phyloP scores from a whole-genome alignment of 495 filamentous ascomycete species.

The Rostrohypoxylon terebratum region DNA sequence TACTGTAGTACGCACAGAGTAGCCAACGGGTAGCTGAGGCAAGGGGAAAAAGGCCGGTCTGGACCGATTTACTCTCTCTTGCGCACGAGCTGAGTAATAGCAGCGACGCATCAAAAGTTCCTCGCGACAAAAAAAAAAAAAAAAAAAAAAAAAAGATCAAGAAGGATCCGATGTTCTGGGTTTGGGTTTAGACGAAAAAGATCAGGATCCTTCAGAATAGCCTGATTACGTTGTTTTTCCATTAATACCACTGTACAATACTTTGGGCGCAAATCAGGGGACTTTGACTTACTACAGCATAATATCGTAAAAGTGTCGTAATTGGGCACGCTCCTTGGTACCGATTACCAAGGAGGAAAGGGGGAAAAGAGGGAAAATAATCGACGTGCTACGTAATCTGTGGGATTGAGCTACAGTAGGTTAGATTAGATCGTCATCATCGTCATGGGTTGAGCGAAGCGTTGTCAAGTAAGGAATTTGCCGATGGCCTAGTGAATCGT shows the following conservation, averaged over 20 bases:
- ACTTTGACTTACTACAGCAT: background rate
- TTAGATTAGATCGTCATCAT: background rate
- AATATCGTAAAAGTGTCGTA: background rate
- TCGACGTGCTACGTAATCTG: background rate
- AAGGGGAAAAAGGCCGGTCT: conserved; percentile 18
- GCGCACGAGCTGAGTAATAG: conserved; percentile 24
- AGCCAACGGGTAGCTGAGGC: conserved; percentile 5
- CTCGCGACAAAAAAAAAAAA: background rate
- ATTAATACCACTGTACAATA: background rate
- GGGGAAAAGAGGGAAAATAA: background rate
- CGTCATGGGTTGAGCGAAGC: background rate
- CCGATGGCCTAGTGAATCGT: background rate
- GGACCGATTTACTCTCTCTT: conserved; percentile 22
- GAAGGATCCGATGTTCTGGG: background rate
- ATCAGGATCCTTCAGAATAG: conserved; percentile 16
- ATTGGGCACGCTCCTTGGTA: background rate
- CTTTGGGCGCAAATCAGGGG: background rate
- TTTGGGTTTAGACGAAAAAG: background rate
- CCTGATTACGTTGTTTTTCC: conserved; percentile 4
- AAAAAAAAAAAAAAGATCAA: background rate
- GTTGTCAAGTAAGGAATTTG: background rate
- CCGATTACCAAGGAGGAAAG: background rate
- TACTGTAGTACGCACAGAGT: background rate
- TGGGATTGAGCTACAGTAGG: background rate
- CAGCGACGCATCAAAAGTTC: conserved; percentile 23